A percentile compares a stretch with the other conserved stretches of the same genome.
These are phyloP conservation scores for Apium graveolens DNA, from an alignment of 129 eudicot genomes.

Conservation along the genomic window DNA sequence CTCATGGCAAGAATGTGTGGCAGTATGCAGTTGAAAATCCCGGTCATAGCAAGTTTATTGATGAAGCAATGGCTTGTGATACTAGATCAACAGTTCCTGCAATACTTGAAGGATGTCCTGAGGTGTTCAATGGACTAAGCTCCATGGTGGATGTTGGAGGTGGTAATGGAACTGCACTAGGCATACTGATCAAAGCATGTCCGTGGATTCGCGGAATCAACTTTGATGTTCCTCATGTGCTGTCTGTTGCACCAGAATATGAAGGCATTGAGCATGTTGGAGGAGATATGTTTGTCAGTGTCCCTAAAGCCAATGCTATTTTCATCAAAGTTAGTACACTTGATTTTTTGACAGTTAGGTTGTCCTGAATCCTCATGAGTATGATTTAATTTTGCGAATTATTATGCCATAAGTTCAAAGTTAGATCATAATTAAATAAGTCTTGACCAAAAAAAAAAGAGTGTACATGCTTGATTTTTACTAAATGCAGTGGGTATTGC, in stretches of 20 bases:
- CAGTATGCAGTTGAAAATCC: conserved; percentile 33
- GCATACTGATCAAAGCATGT: conserved; percentile 35
- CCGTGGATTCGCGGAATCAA: conserved; percentile 65
- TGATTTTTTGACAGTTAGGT: too few relatives aligned
- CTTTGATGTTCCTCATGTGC: conserved; percentile 66
- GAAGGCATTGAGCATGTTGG: conserved; percentile 46
- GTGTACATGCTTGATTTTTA: not conserved
- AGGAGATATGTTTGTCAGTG: conserved; percentile 55
- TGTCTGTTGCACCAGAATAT: conserved; percentile 25
- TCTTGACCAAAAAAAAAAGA: too few relatives aligned
- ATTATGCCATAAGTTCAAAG: too few relatives aligned
- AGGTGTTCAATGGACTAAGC: conserved; percentile 43
- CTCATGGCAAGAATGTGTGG: conserved; percentile 58
- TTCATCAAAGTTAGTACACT: conserved; percentile 41
- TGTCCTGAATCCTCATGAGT: too few relatives aligned
- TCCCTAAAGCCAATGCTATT: conserved; percentile 58
- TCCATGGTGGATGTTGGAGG: conserved; percentile 79
- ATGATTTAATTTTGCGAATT: too few relatives aligned
- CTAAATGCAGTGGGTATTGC: conserved; percentile 43
- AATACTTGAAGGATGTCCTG: conserved; percentile 30
- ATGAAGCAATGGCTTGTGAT: conserved; percentile 71
- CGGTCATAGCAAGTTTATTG: conserved; percentile 42
- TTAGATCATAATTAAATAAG: too few relatives aligned
- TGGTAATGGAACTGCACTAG: conserved; percentile 53
- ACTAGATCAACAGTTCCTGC: conserved; percentile 37